Percentiles rank a stretch among this genome's conserved stretches.
Evolutionary conservation across 306 rosid genomes (phyloP).

Genomic region (Quercus dentata): DNA sequence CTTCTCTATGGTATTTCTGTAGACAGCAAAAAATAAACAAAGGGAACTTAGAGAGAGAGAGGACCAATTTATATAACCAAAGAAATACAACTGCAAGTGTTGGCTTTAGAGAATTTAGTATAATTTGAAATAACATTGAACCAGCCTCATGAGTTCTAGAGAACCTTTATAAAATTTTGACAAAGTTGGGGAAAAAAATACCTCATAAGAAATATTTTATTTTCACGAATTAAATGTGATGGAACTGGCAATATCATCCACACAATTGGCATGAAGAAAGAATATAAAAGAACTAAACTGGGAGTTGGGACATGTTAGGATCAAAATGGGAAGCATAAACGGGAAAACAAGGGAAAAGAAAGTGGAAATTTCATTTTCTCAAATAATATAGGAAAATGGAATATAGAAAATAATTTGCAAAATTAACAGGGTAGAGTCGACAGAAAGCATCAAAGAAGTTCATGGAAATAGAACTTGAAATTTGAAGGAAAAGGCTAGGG

Average conservation of each 20-base stretch:
- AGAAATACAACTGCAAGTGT: neutral
- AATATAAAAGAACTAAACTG: neutral
- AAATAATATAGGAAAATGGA: neutral
- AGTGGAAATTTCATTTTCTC: neutral
- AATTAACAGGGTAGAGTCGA: neutral
- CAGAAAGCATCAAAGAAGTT: neutral
- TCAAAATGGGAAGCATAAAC: neutral
- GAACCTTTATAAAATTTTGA: neutral
- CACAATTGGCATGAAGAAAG: neutral
- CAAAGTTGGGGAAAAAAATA: neutral
- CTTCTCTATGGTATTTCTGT: slow-evolving; percentile 85
- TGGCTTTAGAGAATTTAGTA: neutral
- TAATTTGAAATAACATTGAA: neutral
- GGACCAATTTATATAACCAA: neutral
- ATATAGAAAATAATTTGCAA: neutral
- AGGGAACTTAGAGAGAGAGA: neutral
- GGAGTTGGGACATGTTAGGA: neutral
- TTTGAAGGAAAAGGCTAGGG: too few species aligned
- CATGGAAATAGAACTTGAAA: neutral
- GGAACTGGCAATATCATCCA: neutral
- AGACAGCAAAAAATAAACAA: neutral
- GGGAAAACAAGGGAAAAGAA: neutral
- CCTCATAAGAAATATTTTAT: neutral
- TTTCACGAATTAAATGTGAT: neutral
- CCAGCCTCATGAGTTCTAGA: neutral